These are phyloP conservation scores for Mucor circinelloides DNA, from an alignment of 371 early-diverging fungal genomes.

Conservation along the genomic window DNA sequence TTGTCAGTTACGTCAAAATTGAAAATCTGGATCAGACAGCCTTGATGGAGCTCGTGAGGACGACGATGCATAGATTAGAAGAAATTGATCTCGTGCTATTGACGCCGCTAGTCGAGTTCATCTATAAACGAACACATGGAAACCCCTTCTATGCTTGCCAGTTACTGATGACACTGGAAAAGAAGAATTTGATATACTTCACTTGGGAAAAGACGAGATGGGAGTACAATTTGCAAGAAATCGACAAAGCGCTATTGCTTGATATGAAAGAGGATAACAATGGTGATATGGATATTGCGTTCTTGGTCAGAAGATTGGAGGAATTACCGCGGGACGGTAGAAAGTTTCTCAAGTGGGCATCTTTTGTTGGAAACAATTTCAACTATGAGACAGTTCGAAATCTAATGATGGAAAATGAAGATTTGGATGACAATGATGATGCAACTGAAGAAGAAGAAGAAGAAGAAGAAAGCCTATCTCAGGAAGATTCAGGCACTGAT, in stretches of 20 bases:
- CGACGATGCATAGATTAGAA: constrained; percentile 45
- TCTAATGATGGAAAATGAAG: constrained; percentile 41
- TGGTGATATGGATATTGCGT: constrained; percentile 43
- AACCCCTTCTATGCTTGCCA: constrained; percentile 52
- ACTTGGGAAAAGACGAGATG: constrained; percentile 51
- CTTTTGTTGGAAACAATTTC: constrained; percentile 51
- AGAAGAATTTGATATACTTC: constrained; percentile 48
- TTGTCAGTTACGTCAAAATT: constrained; percentile 39
- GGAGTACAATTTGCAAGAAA: constrained; percentile 53
- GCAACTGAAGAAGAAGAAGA: constrained; percentile 21
- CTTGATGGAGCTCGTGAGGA: constrained; percentile 41
- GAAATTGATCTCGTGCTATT: constrained; percentile 38
- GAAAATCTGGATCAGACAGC: constrained; percentile 42
- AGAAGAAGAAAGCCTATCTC: neutral
- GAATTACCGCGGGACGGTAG: constrained; percentile 51
- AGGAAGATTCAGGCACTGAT: neutral
- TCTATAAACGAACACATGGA: constrained; percentile 41
- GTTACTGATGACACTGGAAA: constrained; percentile 41
- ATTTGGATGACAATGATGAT: constrained; percentile 25
- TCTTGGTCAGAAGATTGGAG: constrained; percentile 41
- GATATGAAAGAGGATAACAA: constrained; percentile 26
- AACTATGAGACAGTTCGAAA: constrained; percentile 45
- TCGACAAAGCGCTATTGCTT: constrained; percentile 38
- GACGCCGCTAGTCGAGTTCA: constrained; percentile 45
- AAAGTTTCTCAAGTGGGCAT: constrained; percentile 53